Conservation (phyloP, 805 yeast genomes). For the Jamesozyma rosinii region DNA sequence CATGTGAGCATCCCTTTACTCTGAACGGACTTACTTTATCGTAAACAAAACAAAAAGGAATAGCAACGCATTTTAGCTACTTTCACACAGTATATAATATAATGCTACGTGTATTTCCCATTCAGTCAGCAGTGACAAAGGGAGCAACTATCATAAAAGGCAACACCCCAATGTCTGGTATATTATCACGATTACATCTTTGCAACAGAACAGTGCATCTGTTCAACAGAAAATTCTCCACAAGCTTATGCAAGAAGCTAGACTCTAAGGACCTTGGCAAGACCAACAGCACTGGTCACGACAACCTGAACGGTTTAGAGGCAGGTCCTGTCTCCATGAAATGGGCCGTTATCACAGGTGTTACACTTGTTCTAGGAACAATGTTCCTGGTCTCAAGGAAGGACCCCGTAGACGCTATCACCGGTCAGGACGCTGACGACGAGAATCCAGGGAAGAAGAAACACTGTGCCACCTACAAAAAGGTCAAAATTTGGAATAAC, state of each 20-base stretch:
- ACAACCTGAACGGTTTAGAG: not conserved
- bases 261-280: not conserved
- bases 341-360: constrained; percentile 26
- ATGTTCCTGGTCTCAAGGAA: constrained; percentile 15
- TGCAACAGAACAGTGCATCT: constrained; percentile 22
- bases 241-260: not conserved
- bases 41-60: too few relatives aligned
- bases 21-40: too few relatives aligned
- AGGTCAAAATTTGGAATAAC: constrained; percentile 26
- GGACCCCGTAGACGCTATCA: constrained; percentile 24
- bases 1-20: too few relatives aligned
- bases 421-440: constrained; percentile 21
- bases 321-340: constrained; percentile 10
- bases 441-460: constrained; percentile 18
- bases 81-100: too few relatives aligned
- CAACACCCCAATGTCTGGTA: constrained; percentile 12
- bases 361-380: constrained; percentile 23
- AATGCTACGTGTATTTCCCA: constrained; percentile 14
- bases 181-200: constrained; percentile 16
- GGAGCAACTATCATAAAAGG: constrained; percentile 12
- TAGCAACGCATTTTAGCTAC: too few relatives aligned
- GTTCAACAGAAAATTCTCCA: constrained; percentile 17
- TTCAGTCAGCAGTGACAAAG: constrained; percentile 14
- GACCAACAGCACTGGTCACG: constrained; percentile 1
- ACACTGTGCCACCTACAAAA: constrained; percentile 23